These are phyloP conservation scores for Chalciporus sphaerocephalus DNA, from an alignment of 768 basidiomycete species.

Conservation along the genomic window DNA sequence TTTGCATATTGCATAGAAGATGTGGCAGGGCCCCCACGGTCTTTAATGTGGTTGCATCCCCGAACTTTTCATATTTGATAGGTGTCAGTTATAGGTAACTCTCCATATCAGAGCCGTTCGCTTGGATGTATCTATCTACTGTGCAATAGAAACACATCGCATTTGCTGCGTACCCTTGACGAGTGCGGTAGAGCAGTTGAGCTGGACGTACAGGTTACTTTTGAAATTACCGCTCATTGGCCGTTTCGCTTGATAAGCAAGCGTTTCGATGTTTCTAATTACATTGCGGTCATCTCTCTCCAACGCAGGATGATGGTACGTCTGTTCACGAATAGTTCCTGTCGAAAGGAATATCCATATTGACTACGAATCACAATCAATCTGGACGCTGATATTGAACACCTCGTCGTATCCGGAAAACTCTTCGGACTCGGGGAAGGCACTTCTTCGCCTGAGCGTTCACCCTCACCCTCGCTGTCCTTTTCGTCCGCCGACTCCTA, in stretches of 20 bases:
- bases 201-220: no score
- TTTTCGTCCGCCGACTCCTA: slow-evolving; percentile 22
- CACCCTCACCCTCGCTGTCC: slow-evolving; percentile 47
- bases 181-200: no score
- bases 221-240: not conserved
- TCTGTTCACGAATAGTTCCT: not conserved
- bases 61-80: not conserved
- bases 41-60: not conserved
- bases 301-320: slow-evolving; percentile 16
- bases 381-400: slow-evolving; percentile 54
- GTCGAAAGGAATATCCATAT: not conserved
- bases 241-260: slow-evolving; percentile 20
- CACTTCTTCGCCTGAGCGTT: slow-evolving; percentile 60
- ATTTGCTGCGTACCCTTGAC: no score
- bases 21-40: slow-evolving; percentile 20
- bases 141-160: not conserved
- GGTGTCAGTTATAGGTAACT: not conserved
- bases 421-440: slow-evolving; percentile 56
- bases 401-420: slow-evolving; percentile 72
- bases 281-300: not conserved
- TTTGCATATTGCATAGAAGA: slow-evolving; percentile 9
- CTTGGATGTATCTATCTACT: not conserved
- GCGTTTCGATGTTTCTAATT: not conserved
- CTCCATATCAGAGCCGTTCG: not conserved
- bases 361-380: slow-evolving; percentile 3